Base-by-base conservation (phyloP, 345 rosid species). In the Punica granatum region DNA sequence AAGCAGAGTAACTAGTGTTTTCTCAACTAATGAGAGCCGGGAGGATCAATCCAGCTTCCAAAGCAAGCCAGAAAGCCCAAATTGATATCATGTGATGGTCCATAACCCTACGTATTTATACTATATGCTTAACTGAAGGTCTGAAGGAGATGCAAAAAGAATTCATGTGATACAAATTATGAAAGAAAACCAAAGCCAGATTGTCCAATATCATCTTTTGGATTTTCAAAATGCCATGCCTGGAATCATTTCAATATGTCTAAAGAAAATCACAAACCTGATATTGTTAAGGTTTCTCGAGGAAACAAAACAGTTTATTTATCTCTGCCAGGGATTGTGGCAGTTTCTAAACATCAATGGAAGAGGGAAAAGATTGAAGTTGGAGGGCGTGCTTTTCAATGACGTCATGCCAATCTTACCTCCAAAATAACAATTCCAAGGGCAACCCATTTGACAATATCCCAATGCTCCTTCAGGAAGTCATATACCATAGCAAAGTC, bases 401-500 rank as follows among this genome's bases (percentile, higher is more conserved):
- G 26, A 30, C 33, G 11, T 26, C 61, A 26, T 30, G 54, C 33
- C 25, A 56, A 56, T 14, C 33, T 77, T 81, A 88, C 99, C 98
- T 94, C 96, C 73, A 94, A 84, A 63, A 86, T 37, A 75, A 92
- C 89, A 36, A 85, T 72, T 64, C 93, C 99, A 66, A 94, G 96
- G 67, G 98, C 99, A 42, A 85, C 92, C 99, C 99, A 94, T 83
- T 75, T 88, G 69, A 76, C 81, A 65, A 88, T 84, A 64, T 46
- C 78, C 99, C 99, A 94, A 67, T 92, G 78, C 67, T 85, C 93
- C 79, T 82, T 74, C 79, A 94, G 80, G 76, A 92, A 94, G 44
- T 74, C 77, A 66, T 84, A 94, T 77, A 94, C 82, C 70, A 76
- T 82, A 73, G 80, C 73, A 46, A 94, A 89, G 74, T 86, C 70